Evolutionary conservation across 768 basidiomycete genomes (phyloP), one percentile per base, ranked within the genome.

Genomic region (Phlegmacium glaucopus): DNA sequence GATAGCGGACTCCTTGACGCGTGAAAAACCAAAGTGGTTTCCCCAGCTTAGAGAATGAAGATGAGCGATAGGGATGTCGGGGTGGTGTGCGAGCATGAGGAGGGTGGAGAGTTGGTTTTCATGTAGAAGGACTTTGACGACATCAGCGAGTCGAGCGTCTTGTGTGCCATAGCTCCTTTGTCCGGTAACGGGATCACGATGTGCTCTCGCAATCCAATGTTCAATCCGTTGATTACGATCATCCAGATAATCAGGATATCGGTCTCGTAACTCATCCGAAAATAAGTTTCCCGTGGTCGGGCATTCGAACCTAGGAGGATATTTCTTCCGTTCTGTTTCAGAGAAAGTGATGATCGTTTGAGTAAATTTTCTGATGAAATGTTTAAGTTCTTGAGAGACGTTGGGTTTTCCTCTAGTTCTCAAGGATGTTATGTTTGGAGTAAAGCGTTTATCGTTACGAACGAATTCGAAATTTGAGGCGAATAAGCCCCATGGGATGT

Each of bases 21-120:
- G 58, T 4, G 60, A 60, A 47, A 63, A 68, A 0, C 69, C 70
- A 45, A 65, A 66, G 44, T 67, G 58, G 50, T 70, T 61, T 0
- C 63, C 63, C 61, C 63, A 69, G 12, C 43, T 37, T 22, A 69
- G 39, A 3, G 51, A n/a, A 8, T 56, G 53, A 11, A 72, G 61
- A 4, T 42, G 16, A 1, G 13, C 13, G 9, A 74, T 57, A 0
- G 66, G 64, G 5, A 69, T 55, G 8, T 42, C 30, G 7, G 71
- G 71, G 45, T 71, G 70, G 8, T 64, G 60, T 9, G 69, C 69
- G 27, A 73, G 58, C 61, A 66, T 67, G 3, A 73, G 51, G 12
- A 72, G 62, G 0, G 56, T 40, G 2, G 50, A 45, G 48, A 70
- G 55, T 18, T 68, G 50, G 47, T 68, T 69, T 40, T 68, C 66